These are phyloP conservation scores for Tricholoma matsutake DNA, from an alignment of 768 basidiomycete genomes.

Conservation along the genomic window DNA sequence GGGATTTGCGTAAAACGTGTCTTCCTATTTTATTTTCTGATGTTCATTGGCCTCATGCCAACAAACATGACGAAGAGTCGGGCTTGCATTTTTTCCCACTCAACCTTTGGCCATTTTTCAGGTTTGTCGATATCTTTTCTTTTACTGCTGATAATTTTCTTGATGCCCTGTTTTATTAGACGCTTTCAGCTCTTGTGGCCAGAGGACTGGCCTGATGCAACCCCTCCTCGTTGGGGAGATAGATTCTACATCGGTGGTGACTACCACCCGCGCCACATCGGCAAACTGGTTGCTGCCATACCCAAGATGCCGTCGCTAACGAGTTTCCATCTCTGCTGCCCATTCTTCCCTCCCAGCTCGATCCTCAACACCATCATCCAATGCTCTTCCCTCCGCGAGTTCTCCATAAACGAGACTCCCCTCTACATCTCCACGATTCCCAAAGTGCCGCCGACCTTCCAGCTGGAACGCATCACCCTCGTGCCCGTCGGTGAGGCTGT, in stretches of 20 bases:
- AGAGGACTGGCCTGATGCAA: conserved; percentile 41
- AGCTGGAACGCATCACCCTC: conserved; percentile 32
- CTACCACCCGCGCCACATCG: conserved; percentile 33
- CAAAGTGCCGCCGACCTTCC: conserved; percentile 26
- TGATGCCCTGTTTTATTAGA: conserved; percentile 18
- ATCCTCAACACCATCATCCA: conserved; percentile 34
- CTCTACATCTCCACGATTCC: conserved; percentile 33
- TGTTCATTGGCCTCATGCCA: conserved; percentile 39
- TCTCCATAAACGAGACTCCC: conserved; percentile 39
- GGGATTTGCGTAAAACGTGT: conserved; percentile 23
- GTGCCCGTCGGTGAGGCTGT: conserved; percentile 39
- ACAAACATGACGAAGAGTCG: conserved; percentile 32
- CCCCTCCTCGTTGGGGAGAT: conserved; percentile 38
- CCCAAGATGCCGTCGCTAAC: conserved; percentile 33
- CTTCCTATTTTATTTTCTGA: conserved; percentile 31
- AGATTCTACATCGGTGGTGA: conserved; percentile 31
- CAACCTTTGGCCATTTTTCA: conserved; percentile 35
- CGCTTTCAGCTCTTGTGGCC: conserved; percentile 39
- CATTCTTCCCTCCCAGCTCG: conserved; percentile 37
- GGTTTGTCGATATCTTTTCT: conserved; percentile 21
- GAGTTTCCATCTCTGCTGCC: conserved; percentile 35
- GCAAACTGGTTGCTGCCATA: conserved; percentile 35
- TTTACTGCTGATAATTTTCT: neutral
- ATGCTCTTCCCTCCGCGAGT: conserved; percentile 32
- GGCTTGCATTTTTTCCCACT: conserved; percentile 40